phyloP scores from a whole-genome alignment of 495 filamentous ascomycete genomes.

The Penicillium atrosanguineum region DNA sequence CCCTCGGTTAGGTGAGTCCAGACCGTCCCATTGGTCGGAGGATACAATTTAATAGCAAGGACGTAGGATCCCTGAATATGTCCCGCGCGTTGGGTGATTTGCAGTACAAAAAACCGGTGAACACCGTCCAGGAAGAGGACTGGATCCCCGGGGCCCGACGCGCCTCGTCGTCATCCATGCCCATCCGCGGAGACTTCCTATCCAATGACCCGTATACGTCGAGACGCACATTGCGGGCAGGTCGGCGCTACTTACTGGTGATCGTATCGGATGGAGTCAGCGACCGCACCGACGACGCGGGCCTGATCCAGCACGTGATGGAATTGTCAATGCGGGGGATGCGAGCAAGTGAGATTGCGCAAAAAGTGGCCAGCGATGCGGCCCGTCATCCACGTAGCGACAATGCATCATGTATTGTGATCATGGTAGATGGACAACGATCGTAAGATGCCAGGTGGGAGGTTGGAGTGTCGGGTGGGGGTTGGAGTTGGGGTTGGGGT shows the following conservation, averaged over 20 bases:
- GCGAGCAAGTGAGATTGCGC: constrained; percentile 32
- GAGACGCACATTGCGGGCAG: constrained; percentile 16
- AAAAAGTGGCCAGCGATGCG: constrained; percentile 20
- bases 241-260: constrained; percentile 32
- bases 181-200: constrained; percentile 29
- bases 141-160: constrained; percentile 4
- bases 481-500: too few relatives aligned
- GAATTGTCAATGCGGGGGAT: constrained; percentile 31
- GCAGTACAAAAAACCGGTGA: constrained; percentile 43
- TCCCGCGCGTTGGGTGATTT: constrained; percentile 45
- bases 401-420: constrained; percentile 36
- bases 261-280: constrained; percentile 35
- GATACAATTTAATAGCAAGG: background rate
- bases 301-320: constrained; percentile 35
- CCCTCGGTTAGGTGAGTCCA: constrained; percentile 32
- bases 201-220: constrained; percentile 36
- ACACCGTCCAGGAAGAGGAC: constrained; percentile 16
- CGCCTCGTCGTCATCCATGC: constrained; percentile 19
- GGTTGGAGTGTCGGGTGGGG: too few relatives aligned
- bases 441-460: constrained; percentile 11
- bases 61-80: constrained; percentile 39
- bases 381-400: constrained; percentile 23
- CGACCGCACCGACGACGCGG: constrained; percentile 27
- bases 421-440: constrained; percentile 29
- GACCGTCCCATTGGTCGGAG: background rate